Percentiles rank a stretch among this genome's conserved stretches.
Evolutionary conservation across 208 protist species (phyloP).

Genomic region (Ichthyophonus hoferi): DNA sequence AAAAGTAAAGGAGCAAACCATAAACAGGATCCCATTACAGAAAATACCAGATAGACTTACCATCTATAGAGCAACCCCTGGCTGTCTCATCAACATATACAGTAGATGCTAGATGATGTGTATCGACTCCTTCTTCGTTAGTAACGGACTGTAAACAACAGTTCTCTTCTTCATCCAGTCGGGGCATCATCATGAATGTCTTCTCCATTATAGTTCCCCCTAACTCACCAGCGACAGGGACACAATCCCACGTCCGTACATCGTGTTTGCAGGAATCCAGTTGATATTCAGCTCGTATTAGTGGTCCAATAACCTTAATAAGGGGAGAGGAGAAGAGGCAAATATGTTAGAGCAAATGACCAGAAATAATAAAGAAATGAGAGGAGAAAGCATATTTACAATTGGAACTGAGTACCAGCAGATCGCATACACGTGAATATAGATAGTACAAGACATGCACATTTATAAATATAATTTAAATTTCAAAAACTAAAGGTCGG

Average conservation of each 20-base stretch:
- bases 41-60: not conserved
- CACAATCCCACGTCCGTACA: not conserved
- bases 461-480: too few relatives aligned
- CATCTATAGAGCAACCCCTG: not conserved
- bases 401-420: too few relatives aligned
- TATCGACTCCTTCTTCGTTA: not conserved
- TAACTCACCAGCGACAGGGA: not conserved
- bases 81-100: not conserved
- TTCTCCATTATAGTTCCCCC: not conserved
- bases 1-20: conserved; percentile 17
- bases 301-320: too few relatives aligned
- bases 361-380: too few relatives aligned
- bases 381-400: too few relatives aligned
- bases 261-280: not conserved
- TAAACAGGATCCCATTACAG: not conserved
- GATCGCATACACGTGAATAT: too few relatives aligned
- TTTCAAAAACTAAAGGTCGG: too few relatives aligned
- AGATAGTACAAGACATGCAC: too few relatives aligned
- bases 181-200: not conserved
- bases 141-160: not conserved
- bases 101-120: not conserved
- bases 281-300: not conserved
- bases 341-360: too few relatives aligned
- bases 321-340: too few relatives aligned
- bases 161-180: not conserved